Base-by-base conservation (phyloP, 164 flowering plant genomes). In the Euptelea pleiosperma region DNA sequence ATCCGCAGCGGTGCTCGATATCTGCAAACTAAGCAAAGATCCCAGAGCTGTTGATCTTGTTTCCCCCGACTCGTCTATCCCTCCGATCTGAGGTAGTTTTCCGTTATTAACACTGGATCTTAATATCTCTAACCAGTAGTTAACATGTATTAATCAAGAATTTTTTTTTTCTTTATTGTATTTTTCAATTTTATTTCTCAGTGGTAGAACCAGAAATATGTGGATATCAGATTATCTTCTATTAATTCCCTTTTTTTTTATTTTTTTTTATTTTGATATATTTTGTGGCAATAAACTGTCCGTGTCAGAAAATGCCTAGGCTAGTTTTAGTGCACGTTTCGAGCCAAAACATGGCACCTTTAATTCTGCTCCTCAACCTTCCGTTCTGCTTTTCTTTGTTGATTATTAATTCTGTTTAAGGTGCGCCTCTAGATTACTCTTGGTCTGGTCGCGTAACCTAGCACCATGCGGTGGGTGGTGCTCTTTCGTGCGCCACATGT, bases 11-110 rank as follows among this genome's bases (percentile, higher is more conserved):
- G 42, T 58, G 22, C 41, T 63, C 57, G 29, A 19, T 19, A 39
- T 66, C 50, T 60, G 60, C 65, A 66, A 54, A 47, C 26, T 66
- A 41, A 66, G 49, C 54, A 30, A 45, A 54, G 70, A 66, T 54
- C 50, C 49, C 35, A 30, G 24, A 30, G 45, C 72, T 33, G 57
- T 54, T 18, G 61, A 67, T 67, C 45, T 67, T 6, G n/a, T 55
- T 10, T 45, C 55, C 30, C n/a, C 40, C 11, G 36, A 9, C 37
- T 29, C 47, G 54, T 39, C 16, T 29, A 48, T 41, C 60, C 55
- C 7, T 54, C 34, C 36, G 42, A 60, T 66, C 60, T 59, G 57
- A 60, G 49, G 29, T 22, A 19, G 34, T 26, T 33, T 43, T 10
- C 6, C 41, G 3, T 40, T 45, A 22, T 44, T 22, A 1, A 34